phyloP scores from a whole-genome alignment of 2,329 filamentous ascomycete genomes.

The Pseudocercospora fuligena region DNA sequence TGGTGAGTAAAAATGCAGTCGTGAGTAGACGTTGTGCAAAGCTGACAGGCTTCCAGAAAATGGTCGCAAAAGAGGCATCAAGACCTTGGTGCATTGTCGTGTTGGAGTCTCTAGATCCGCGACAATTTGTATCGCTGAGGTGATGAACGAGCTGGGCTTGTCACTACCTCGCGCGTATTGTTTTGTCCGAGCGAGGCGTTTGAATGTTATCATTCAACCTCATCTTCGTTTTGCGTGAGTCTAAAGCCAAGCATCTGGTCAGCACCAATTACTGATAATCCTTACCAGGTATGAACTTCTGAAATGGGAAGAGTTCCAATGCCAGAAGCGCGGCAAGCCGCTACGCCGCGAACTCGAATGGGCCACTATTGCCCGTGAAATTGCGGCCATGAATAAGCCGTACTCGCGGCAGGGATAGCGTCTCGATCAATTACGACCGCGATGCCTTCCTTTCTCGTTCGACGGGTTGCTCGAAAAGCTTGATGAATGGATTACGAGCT shows the following conservation, averaged over 20 bases:
- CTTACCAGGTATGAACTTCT: slow-evolving; percentile 73
- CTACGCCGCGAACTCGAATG: slow-evolving; percentile 85
- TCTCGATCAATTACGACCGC: slow-evolving; percentile 8
- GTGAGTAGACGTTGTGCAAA: background rate
- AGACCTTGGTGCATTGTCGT: slow-evolving; percentile 93
- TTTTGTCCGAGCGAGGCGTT: slow-evolving; percentile 85
- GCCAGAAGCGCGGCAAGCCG: slow-evolving; percentile 57
- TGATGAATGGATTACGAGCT: background rate
- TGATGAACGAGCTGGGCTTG: slow-evolving; percentile 80
- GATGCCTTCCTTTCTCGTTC: background rate
- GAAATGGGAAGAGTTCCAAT: slow-evolving; percentile 88
- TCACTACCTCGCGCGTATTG: slow-evolving; percentile 94
- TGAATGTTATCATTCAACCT: slow-evolving; percentile 98
- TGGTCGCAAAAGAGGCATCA: slow-evolving; percentile 75
- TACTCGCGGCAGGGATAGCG: slow-evolving; percentile 68
- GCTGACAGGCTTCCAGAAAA: slow-evolving; percentile 62
- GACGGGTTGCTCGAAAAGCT: slow-evolving; percentile 2
- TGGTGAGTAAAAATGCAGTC: slow-evolving; percentile 63
- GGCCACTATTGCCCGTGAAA: slow-evolving; percentile 84
- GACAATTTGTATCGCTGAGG: slow-evolving; percentile 98
- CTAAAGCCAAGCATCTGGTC: background rate
- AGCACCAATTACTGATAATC: slow-evolving; percentile 16
- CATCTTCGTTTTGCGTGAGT: slow-evolving; percentile 84
- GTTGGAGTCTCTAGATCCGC: slow-evolving; percentile 95
- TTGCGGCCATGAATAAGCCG: slow-evolving; percentile 93